These are phyloP conservation scores for Prillingera fragicola DNA, from an alignment of 1,284 basidiomycete genomes.

Conservation along the genomic window DNA sequence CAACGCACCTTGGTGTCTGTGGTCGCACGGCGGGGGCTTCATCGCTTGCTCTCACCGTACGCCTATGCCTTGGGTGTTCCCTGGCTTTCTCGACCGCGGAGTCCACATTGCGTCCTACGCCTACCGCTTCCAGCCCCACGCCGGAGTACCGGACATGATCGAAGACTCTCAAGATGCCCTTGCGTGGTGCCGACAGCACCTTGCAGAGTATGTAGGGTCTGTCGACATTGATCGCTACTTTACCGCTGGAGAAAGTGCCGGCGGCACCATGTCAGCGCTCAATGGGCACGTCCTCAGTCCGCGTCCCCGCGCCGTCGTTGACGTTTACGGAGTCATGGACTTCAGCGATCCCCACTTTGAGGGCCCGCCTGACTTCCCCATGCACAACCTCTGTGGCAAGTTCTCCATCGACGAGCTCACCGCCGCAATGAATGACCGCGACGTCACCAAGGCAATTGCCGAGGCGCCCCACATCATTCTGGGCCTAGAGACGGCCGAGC, in stretches of 20 bases:
- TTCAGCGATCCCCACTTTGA: neutral
- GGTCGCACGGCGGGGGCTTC: slow-evolving; percentile 34
- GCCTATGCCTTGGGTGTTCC: slow-evolving; percentile 15
- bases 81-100: slow-evolving; percentile 8
- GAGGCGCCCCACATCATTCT: slow-evolving; percentile 1
- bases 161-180: slow-evolving; percentile 12
- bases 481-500: neutral
- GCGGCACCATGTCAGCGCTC: slow-evolving; percentile 23
- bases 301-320: neutral
- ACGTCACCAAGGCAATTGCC: slow-evolving; percentile 6
- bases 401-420: slow-evolving; percentile 20
- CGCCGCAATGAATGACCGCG: slow-evolving; percentile 9
- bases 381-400: slow-evolving; percentile 1
- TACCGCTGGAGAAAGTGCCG: slow-evolving; percentile 32
- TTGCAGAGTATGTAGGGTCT: slow-evolving; percentile 5
- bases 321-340: slow-evolving; percentile 5
- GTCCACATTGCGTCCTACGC: slow-evolving; percentile 14
- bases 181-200: slow-evolving; percentile 11
- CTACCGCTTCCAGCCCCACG: slow-evolving; percentile 18
- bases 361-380: neutral
- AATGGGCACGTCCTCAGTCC: slow-evolving; percentile 11
- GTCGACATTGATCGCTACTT: slow-evolving; percentile 23
- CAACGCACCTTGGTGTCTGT: slow-evolving; percentile 14
- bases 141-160: slow-evolving; percentile 13
- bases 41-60: slow-evolving; percentile 17